A percentile compares a stretch with the other conserved stretches of the same genome.
phyloP scores from a whole-genome alignment of 345 rosid species.

The Triadica sebifera region DNA sequence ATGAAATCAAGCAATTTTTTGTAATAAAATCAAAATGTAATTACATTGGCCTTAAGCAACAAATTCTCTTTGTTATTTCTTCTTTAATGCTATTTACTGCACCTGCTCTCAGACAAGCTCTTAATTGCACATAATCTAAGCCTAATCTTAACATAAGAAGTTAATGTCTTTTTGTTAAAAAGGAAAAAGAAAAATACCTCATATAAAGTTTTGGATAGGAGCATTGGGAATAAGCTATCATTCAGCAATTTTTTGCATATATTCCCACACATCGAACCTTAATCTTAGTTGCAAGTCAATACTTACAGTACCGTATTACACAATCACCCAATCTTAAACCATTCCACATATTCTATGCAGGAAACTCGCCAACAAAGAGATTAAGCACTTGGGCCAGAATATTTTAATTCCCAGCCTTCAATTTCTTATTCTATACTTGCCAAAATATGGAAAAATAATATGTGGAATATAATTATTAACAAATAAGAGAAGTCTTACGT shows the following conservation, averaged over 20 bases:
- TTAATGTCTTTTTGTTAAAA: background rate
- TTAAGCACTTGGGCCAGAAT: no score
- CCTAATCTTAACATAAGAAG: background rate
- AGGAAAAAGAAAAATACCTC: background rate
- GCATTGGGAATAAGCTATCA: no score
- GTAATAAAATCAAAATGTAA: background rate
- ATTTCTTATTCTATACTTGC: no score
- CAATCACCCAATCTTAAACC: background rate
- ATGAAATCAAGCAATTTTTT: background rate
- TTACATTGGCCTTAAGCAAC: background rate
- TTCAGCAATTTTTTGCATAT: no score
- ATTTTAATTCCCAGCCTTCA: no score
- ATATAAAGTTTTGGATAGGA: background rate
- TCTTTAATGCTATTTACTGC: background rate
- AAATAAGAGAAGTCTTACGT: conserved; percentile 7
- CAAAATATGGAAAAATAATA: no score
- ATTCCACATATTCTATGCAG: background rate
- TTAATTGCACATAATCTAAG: background rate
- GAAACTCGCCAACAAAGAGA: no score
- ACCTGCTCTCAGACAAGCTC: background rate
- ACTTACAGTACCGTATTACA: no score
- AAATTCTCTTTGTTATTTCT: background rate
- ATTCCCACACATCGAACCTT: no score
- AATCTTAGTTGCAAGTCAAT: no score
- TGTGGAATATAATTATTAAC: background rate